Conservation (phyloP, 495 filamentous ascomycete genomes). For the Penicillium ucsense region DNA sequence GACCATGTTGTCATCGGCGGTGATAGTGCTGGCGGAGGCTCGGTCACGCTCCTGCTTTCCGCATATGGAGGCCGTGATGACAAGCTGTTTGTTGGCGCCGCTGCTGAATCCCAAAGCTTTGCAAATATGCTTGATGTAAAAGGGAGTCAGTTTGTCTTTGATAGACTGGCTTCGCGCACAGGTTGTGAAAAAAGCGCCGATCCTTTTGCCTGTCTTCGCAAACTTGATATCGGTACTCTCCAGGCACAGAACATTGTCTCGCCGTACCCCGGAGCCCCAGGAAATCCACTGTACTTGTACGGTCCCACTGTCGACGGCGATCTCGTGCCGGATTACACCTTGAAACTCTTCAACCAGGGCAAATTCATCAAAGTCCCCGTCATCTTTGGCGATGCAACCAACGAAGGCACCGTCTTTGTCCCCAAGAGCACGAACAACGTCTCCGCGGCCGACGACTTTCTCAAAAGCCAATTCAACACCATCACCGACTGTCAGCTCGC, state of each 20-base stretch:
- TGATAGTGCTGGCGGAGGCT: constrained; percentile 60
- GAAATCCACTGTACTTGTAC: constrained; percentile 48
- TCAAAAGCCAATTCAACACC: constrained; percentile 53
- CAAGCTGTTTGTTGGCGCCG: constrained; percentile 51
- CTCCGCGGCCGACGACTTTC: constrained; percentile 41
- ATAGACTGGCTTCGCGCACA: constrained; percentile 47
- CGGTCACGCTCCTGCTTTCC: constrained; percentile 55
- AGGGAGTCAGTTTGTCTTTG: constrained; percentile 56
- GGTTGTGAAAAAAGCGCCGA: constrained; percentile 37
- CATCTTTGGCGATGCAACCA: constrained; percentile 61
- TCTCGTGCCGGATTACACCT: constrained; percentile 51
- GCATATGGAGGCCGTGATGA: constrained; percentile 50
- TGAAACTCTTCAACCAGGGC: constrained; percentile 45
- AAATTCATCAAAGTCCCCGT: constrained; percentile 58
- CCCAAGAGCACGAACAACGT: constrained; percentile 38
- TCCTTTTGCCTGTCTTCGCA: constrained; percentile 51
- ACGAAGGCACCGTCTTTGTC: constrained; percentile 60
- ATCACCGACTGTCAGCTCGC: constrained; percentile 43
- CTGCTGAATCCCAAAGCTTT: constrained; percentile 58
- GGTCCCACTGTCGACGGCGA: constrained; percentile 49
- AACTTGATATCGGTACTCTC: constrained; percentile 36
- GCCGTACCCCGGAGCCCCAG: constrained; percentile 42
- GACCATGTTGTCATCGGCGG: constrained; percentile 62
- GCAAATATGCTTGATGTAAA: constrained; percentile 46
- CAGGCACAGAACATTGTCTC: constrained; percentile 44